These are phyloP conservation scores for Cryptosporidium parvum DNA, from an alignment of 169 alveolate genomes.

Conservation along the genomic window DNA sequence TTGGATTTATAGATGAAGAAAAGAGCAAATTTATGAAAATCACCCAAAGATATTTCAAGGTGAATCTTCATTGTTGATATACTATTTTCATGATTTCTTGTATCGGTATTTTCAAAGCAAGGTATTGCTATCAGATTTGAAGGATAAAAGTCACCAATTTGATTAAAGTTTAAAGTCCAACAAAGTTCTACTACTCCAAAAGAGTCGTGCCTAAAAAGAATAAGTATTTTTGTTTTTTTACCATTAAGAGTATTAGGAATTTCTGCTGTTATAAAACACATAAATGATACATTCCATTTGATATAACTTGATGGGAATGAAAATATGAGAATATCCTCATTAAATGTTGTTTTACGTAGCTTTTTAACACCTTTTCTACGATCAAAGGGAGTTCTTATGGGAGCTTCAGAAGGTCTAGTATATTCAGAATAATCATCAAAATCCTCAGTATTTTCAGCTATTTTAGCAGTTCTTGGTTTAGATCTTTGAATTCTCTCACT, in stretches of 20 bases:
- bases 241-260: not conserved
- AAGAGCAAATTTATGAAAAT: conserved; percentile 27
- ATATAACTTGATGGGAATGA: conserved; percentile 62
- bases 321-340: conserved; percentile 42
- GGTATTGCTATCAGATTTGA: conserved; percentile 57
- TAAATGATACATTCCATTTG: conserved; percentile 56
- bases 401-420: not conserved
- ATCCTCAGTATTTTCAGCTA: not conserved
- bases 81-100: not conserved
- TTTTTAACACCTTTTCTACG: not conserved
- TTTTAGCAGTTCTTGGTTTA: not conserved
- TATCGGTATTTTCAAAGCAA: not conserved
- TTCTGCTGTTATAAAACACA: conserved; percentile 59
- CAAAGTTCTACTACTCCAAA: conserved; percentile 70
- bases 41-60: not conserved
- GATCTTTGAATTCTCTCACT: not conserved
- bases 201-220: conserved; percentile 64
- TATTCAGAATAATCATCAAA: not conserved
- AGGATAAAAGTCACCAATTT: not conserved
- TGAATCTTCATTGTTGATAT: conserved; percentile 31
- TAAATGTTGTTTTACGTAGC: not conserved
- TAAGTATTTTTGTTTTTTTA: not conserved
- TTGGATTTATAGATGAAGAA: conserved; percentile 44
- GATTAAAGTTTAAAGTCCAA: conserved; percentile 28
- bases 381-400: not conserved